Percentiles rank a stretch among this genome's conserved stretches.
These are phyloP conservation scores for Stephanodiscus triporus DNA, from an alignment of 108 stramenopile species.

Conservation along the genomic window DNA sequence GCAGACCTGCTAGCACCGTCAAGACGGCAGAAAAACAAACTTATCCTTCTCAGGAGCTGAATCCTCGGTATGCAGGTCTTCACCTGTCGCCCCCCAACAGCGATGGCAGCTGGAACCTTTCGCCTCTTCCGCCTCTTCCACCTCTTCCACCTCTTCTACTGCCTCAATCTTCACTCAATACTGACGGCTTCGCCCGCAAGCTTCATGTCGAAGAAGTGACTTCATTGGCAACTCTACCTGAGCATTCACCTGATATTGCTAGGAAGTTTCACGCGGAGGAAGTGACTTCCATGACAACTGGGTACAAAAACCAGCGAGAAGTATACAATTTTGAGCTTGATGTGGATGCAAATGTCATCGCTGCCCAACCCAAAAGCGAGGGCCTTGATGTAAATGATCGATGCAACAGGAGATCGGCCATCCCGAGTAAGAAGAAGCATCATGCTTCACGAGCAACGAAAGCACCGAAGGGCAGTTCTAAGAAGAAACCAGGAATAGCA, in stretches of 20 bases:
- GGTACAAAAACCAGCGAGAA: neutral
- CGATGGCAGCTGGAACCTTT: neutral
- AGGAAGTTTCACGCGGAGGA: neutral
- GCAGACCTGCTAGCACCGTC: neutral
- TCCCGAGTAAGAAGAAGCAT: neutral
- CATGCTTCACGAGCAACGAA: neutral
- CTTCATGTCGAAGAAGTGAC: neutral
- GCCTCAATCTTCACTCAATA: neutral
- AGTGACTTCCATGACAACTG: slow-evolving; percentile 3
- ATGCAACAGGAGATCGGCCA: neutral
- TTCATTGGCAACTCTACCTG: neutral
- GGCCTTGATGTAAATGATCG: neutral
- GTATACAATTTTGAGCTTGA: neutral
- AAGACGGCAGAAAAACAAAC: neutral
- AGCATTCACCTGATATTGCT: neutral
- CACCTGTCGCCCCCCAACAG: slow-evolving; percentile 1
- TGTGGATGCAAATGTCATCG: neutral
- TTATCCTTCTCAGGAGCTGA: slow-evolving; percentile 11
- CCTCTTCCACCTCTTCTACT: slow-evolving; percentile 1
- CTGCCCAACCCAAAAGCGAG: neutral
- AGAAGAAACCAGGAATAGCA: neutral
- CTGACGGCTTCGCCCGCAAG: neutral
- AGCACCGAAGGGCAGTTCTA: neutral
- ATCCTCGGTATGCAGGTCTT: neutral
- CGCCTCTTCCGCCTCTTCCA: slow-evolving; percentile 4